A percentile compares a stretch with the other conserved stretches of the same genome.
phyloP scores from a whole-genome alignment of 495 filamentous ascomycete genomes.

The Clavariopsis aquatica region DNA sequence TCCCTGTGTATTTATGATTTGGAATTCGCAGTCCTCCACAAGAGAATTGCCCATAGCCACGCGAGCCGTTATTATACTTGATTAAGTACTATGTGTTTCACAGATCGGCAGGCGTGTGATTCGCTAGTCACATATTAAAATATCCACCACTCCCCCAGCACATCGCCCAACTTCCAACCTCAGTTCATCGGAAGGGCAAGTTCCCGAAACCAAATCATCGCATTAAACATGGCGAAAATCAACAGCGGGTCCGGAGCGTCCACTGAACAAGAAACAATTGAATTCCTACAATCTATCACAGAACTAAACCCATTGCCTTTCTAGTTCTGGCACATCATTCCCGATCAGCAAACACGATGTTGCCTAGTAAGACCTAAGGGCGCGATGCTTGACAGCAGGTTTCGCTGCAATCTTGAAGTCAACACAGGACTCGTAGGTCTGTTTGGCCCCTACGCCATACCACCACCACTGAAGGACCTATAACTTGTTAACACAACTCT shows the following conservation, averaged over 20 bases:
- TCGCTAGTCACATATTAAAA: constrained; percentile 8
- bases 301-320: neutral
- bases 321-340: neutral
- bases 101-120: constrained; percentile 9
- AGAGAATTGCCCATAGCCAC: neutral
- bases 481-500: constrained; percentile 2
- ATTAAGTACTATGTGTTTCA: constrained; percentile 6
- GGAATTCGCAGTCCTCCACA: constrained; percentile 3
- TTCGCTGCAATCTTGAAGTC: constrained; percentile 28
- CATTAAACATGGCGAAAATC: neutral
- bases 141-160: neutral
- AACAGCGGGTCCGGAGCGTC: neutral
- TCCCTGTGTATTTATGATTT: constrained; percentile 12
- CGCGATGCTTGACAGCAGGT: constrained; percentile 7
- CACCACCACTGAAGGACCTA: constrained; percentile 40
- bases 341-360: neutral
- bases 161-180: neutral
- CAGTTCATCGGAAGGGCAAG: neutral
- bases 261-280: neutral
- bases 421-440: constrained; percentile 38
- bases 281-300: neutral
- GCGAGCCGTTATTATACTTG: constrained; percentile 7
- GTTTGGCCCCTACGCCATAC: constrained; percentile 32
- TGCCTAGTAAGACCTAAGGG: constrained; percentile 1
- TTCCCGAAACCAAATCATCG: neutral